Evolutionary conservation across 441 rosid genomes (phyloP).

Genomic region (Capsella rubella): DNA sequence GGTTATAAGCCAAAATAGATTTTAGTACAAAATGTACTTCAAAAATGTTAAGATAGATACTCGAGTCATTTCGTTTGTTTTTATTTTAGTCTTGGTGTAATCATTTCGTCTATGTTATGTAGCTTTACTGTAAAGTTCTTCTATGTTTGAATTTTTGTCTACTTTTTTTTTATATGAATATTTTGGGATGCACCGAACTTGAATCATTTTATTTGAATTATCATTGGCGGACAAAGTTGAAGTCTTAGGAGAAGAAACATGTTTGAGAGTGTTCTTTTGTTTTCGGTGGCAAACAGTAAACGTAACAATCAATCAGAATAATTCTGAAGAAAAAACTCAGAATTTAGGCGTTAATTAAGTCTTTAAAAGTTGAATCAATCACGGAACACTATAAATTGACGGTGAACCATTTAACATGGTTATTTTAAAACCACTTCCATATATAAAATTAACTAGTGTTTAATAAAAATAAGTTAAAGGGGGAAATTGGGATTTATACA

Average conservation of each 20-base stretch:
- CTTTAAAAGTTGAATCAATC: slow-evolving; percentile 23
- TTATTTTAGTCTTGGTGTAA: neutral
- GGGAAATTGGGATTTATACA: no score
- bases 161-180: neutral
- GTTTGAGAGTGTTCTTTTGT: neutral
- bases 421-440: neutral
- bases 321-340: neutral
- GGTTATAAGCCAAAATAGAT: no score
- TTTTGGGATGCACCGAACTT: slow-evolving; percentile 14
- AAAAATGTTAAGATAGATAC: no score
- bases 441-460: neutral
- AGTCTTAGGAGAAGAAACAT: neutral
- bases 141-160: neutral
- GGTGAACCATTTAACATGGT: neutral
- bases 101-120: slow-evolving; percentile 5
- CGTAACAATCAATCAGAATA: slow-evolving; percentile 27
- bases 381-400: slow-evolving; percentile 12
- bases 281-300: slow-evolving; percentile 11
- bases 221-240: neutral
- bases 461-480: no score
- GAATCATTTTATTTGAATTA: neutral
- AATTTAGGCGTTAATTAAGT: slow-evolving; percentile 17
- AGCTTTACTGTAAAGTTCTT: slow-evolving; percentile 15
- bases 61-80: neutral
- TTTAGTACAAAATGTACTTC: no score